Evolutionary conservation across 2,329 filamentous ascomycete genomes (phyloP).

Genomic region (Cercospora citrullina): DNA sequence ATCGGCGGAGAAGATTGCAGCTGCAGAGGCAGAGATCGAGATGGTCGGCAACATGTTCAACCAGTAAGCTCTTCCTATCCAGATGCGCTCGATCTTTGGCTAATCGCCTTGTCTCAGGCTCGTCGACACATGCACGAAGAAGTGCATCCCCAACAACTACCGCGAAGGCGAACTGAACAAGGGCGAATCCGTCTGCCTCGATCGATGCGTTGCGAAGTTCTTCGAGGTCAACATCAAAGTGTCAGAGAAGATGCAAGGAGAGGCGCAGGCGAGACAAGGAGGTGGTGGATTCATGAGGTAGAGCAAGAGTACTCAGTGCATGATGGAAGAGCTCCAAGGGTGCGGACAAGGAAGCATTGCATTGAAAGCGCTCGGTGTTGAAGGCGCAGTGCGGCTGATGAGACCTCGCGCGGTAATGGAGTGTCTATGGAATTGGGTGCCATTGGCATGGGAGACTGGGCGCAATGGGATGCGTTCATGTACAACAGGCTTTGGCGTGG

Average conservation of each 20-base stretch:
- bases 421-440: not conserved
- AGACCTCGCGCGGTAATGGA: not conserved
- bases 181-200: constrained; percentile 96
- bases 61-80: constrained; percentile 60
- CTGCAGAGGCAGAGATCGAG: constrained; percentile 95
- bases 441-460: not conserved
- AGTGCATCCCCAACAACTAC: constrained; percentile 91
- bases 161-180: constrained; percentile 97
- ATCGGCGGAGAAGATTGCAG: constrained; percentile 95
- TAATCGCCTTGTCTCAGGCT: constrained; percentile 47
- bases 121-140: constrained; percentile 83
- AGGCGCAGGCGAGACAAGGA: constrained; percentile 68
- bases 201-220: constrained; percentile 96
- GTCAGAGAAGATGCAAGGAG: constrained; percentile 90
- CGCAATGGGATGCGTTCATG: not conserved
- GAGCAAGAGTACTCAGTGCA: constrained; percentile 1
- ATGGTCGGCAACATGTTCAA: constrained; percentile 98
- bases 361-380: not conserved
- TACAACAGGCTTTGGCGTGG: constrained; percentile 8
- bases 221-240: constrained; percentile 99
- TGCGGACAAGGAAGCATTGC: not conserved
- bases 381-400: not conserved
- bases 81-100: not conserved
- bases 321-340: not conserved
- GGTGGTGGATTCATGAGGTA: constrained; percentile 47